Base-by-base conservation (phyloP, 148 eudicot species). In the Cornus controversa region DNA sequence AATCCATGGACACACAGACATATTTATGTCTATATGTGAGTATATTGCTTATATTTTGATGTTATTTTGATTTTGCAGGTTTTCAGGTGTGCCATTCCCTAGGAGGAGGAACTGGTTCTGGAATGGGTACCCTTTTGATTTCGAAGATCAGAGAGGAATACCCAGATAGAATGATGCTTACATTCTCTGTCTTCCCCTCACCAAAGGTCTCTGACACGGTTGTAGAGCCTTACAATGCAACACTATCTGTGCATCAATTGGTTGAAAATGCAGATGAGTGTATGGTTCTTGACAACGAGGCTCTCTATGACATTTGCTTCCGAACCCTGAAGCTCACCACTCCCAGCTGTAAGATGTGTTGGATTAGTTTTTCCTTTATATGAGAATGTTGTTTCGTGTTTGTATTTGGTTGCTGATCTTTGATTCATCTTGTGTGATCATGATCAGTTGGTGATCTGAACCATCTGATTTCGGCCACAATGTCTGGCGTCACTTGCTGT, bases 81-180 rank as follows among this genome's bases (percentile, higher is more conserved):
- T 83, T 83, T 63, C 85, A 83, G 57, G 85, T 83, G 25, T 83
- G 85, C 23, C 85, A 83, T 79, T 83, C 85, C 10, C 65, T 83
- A 6, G 85, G 85, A 36, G 85, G 85, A n/a, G 85, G 85, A 45
- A 83, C 85, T 42, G 85, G 85, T 36, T 82, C 85, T 9, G 85
- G 85, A 8, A 82, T 82, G 85, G 85, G 85, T 0, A 82, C 85
- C 34, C 82, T 82, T 31, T 23, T 82, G 79, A 82, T 82, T 40
- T 82, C 85, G 5, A 82, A 82, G 74, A 82, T 82, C 75, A 78
- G 85, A 76, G 85, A 82, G 82, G 85, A 82, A 54, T 82, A 82
- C 79, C 85, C 85, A 23, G 85, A 83, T 22, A 66, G 85, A 53
- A 83, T 78, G 82, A 83, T 83, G 85, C 82, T 83, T 23, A 83